Evolutionary conservation across 1,139 yeast genomes (phyloP), one percentile per base, ranked within the genome.

Genomic region (Sugiyamaella grinbergsii): DNA sequence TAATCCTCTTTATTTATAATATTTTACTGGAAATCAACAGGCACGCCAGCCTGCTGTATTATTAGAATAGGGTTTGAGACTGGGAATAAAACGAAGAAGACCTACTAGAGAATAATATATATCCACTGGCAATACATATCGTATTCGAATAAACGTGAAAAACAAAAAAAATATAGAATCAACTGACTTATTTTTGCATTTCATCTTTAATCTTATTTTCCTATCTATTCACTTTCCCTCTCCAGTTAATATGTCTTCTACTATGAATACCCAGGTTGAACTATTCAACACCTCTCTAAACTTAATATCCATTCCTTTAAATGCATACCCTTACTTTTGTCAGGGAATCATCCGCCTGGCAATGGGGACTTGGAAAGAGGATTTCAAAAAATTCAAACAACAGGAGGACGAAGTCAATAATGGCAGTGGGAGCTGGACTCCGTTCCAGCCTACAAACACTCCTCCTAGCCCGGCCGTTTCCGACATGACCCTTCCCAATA

Each of bases 291-390:
- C 65, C 10, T 63, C 62, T 26, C 57, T 67, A 41, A 59, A 61
- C 37, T 58, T 67, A 37, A 48, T 66, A 20, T 65, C 68, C 3
- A 64, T 67, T 15, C 69, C 71, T 2, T 51, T 58, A 33, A 56
- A 53, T 13, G 54, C 54, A 23, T 63, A 65, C 42, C 61, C 63
- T 2, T 54, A 45, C 36, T 64, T 65, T 42, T 57, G 57, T 24
- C 63, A 61, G 18, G 69, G 68, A 18, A 58, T 67, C 18, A 52
- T 63, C 20, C 60, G 60, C 34, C 59, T 67, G 39, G 49, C 65
- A 5, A 55, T 65, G 18, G 63, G 61, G 28, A 57, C 62, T 6
- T 61, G 64, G 64, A 54, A 56, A 40, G 57, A 58, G 3, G 61
- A 59, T 16, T 24, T 59, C 15, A 39, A 29, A 23, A 38, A 22